These are phyloP conservation scores for Cladophialophora chaetospira DNA, from an alignment of 2,329 filamentous ascomycete species.

Conservation along the genomic window DNA sequence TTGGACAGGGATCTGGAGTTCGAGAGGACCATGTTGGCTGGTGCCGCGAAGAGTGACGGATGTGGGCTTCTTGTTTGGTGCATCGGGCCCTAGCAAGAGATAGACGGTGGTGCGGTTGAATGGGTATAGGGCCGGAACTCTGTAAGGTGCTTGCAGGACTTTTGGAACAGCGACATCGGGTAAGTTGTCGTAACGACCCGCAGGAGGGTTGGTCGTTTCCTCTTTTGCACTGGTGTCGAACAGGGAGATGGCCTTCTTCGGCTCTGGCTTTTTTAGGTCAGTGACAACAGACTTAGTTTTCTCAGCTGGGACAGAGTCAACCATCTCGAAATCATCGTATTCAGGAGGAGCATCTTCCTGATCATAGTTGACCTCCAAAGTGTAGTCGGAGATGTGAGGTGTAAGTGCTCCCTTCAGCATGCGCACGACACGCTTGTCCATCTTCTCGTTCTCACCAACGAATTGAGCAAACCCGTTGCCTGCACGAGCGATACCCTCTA, in stretches of 20 bases:
- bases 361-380: constrained; percentile 63
- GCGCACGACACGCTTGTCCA: constrained; percentile 68
- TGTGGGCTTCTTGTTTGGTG: constrained; percentile 50
- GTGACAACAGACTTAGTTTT: constrained; percentile 4
- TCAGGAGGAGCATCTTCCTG: constrained; percentile 36
- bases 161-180: constrained; percentile 57
- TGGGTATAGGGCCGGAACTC: constrained; percentile 66
- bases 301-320: constrained; percentile 54
- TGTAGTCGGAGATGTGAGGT: constrained; percentile 66
- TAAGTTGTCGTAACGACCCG: constrained; percentile 51
- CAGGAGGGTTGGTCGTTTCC: constrained; percentile 40
- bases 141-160: constrained; percentile 64
- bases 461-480: constrained; percentile 65
- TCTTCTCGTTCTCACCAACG: constrained; percentile 64
- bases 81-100: constrained; percentile 61
- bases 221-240: constrained; percentile 57
- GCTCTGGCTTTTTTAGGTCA: constrained; percentile 20
- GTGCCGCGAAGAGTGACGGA: constrained; percentile 62
- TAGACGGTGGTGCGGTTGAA: constrained; percentile 69
- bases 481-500: constrained; percentile 60
- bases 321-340: constrained; percentile 62
- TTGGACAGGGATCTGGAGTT: constrained; percentile 65
- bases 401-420: constrained; percentile 73
- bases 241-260: constrained; percentile 54
- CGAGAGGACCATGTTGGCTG: constrained; percentile 59